These are phyloP conservation scores for Xylariomycetidae sp. DNA, from an alignment of 2,329 filamentous ascomycete species.

Conservation along the genomic window DNA sequence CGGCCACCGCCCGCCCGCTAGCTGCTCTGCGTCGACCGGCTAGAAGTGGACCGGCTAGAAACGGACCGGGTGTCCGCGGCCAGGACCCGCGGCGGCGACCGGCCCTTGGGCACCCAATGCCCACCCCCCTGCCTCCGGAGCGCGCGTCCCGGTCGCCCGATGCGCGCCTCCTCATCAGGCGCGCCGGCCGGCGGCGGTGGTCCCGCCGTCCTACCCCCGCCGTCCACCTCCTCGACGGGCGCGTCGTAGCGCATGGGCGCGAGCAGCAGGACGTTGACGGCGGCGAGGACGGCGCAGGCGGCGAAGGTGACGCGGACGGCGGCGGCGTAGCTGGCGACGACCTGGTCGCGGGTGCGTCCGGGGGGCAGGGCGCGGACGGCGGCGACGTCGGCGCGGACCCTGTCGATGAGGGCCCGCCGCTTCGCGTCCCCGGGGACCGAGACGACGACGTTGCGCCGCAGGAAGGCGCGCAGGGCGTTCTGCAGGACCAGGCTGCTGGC, in stretches of 20 bases:
- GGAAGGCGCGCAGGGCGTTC: conserved; percentile 57
- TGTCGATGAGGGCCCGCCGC: conserved; percentile 48
- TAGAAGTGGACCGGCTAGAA: too few relatives aligned
- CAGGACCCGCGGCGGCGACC: too few relatives aligned
- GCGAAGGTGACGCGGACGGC: conserved; percentile 43
- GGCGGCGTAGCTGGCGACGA: conserved; percentile 48
- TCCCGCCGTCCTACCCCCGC: too few relatives aligned
- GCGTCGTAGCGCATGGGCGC: conserved; percentile 46
- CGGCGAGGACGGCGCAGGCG: conserved; percentile 38
- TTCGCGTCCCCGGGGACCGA: conserved; percentile 28
- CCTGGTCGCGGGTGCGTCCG: conserved; percentile 41
- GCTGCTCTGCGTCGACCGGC: too few relatives aligned
- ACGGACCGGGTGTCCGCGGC: too few relatives aligned
- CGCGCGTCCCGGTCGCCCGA: too few relatives aligned
- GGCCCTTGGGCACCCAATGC: too few relatives aligned
- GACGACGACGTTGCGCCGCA: conserved; percentile 47
- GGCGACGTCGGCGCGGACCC: conserved; percentile 49
- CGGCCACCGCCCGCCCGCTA: too few relatives aligned
- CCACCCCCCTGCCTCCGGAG: too few relatives aligned
- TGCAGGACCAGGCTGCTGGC: conserved; percentile 67
- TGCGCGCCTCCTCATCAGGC: too few relatives aligned
- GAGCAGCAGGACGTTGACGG: conserved; percentile 41
- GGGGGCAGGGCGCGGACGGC: conserved; percentile 39
- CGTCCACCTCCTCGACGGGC: too few relatives aligned
- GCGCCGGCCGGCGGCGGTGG: too few relatives aligned